Evolutionary conservation across 306 rosid genomes (phyloP).

Genomic region (Dalbergia oliveri): DNA sequence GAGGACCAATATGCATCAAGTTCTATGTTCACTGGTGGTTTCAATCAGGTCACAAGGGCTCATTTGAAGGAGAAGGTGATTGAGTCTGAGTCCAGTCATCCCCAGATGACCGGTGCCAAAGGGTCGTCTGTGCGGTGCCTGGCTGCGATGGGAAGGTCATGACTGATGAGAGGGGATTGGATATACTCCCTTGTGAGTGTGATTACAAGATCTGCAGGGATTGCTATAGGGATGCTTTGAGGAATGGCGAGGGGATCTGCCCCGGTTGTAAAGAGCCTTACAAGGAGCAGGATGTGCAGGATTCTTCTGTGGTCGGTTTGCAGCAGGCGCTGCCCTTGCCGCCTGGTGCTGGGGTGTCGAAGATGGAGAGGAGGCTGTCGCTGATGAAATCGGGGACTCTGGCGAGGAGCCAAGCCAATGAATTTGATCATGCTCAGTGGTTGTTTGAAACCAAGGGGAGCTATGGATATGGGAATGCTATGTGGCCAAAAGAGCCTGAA

Average conservation of each 20-base stretch:
- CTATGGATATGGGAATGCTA: constrained; percentile 82
- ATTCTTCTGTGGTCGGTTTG: constrained; percentile 5
- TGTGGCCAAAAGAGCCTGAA: constrained; percentile 69
- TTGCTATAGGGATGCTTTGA: constrained; percentile 64
- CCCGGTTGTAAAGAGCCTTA: constrained; percentile 68
- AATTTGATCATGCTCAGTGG: constrained; percentile 66
- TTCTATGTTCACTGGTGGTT: constrained; percentile 78
- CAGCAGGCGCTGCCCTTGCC: constrained; percentile 46
- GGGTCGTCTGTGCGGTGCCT: constrained; percentile 66
- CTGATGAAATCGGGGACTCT: constrained; percentile 59
- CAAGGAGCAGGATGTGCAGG: constrained; percentile 45
- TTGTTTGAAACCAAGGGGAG: constrained; percentile 73
- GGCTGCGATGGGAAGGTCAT: constrained; percentile 71
- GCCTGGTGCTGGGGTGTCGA: constrained; percentile 48
- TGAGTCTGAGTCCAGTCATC: constrained; percentile 69
- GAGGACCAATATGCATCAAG: constrained; percentile 76
- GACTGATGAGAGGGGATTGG: constrained; percentile 72
- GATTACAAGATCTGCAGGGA: constrained; percentile 73
- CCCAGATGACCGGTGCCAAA: constrained; percentile 74
- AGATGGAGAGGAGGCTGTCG: constrained; percentile 70
- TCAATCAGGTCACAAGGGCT: constrained; percentile 64
- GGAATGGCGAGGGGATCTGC: constrained; percentile 64
- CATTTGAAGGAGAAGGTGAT: constrained; percentile 72
- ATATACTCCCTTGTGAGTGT: constrained; percentile 72
- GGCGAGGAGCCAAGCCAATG: constrained; percentile 57